phyloP scores from a whole-genome alignment of 1,139 yeast species.

The Magnusiomyces paraingens region DNA sequence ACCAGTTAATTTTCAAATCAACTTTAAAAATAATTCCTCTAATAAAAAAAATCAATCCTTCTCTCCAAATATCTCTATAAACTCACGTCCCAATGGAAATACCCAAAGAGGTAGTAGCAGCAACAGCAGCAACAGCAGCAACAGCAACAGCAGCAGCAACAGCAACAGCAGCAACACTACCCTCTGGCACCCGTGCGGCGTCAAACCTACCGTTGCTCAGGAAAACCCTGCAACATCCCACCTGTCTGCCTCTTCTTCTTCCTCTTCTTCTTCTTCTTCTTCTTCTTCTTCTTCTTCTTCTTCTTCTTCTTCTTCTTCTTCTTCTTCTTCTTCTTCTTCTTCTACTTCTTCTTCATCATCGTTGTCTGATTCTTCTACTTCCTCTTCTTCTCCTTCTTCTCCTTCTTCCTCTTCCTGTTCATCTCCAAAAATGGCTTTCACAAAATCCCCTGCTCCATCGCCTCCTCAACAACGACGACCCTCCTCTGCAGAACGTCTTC shows the following conservation, averaged over 20 bases:
- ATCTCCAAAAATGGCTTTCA: no score
- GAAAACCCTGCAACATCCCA: background rate
- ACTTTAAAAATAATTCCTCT: no score
- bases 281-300: background rate
- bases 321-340: background rate
- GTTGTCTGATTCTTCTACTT: background rate
- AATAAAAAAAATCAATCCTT: no score
- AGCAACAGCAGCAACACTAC: no score
- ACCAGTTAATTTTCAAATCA: no score
- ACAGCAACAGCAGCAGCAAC: no score
- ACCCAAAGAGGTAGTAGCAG: no score
- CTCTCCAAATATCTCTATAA: no score
- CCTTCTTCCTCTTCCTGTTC: background rate
- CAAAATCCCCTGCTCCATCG: background rate
- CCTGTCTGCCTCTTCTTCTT: background rate
- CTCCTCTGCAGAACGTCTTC: background rate
- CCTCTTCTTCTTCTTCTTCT: background rate
- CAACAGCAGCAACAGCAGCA: no score
- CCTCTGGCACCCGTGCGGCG: no score
- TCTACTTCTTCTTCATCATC: background rate
- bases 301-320: background rate
- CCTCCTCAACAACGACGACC: background rate
- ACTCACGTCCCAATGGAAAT: no score
- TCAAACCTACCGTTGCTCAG: background rate
- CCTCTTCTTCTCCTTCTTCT: background rate